phyloP scores from a whole-genome alignment of 169 alveolate species.

The Prorocentrum cordatum region DNA sequence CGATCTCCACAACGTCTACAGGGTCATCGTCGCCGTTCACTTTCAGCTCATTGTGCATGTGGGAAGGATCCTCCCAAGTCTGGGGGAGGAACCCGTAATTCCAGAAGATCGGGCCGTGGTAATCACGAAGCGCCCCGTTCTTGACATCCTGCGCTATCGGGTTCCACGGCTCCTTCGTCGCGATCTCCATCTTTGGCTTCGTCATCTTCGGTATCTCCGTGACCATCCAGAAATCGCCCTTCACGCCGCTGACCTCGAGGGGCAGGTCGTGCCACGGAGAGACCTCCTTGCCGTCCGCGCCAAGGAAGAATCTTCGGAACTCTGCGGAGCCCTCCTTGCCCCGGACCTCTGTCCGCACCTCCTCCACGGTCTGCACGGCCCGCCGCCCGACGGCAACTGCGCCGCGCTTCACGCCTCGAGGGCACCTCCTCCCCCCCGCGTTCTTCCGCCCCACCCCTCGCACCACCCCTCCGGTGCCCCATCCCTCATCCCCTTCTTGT shows the following conservation, averaged over 20 bases:
- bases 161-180: constrained; percentile 54
- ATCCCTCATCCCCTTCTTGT: too few relatives aligned
- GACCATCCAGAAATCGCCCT: constrained; percentile 9
- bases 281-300: too few relatives aligned
- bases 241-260: constrained; percentile 29
- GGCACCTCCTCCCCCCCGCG: too few relatives aligned
- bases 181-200: constrained; percentile 70
- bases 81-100: constrained; percentile 89
- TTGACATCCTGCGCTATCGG: constrained; percentile 72
- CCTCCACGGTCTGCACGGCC: too few relatives aligned
- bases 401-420: too few relatives aligned
- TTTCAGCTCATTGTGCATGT: constrained; percentile 56
- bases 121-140: constrained; percentile 71
- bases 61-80: constrained; percentile 87
- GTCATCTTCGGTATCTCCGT: constrained; percentile 69
- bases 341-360: too few relatives aligned
- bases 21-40: constrained; percentile 89
- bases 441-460: too few relatives aligned
- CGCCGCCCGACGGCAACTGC: too few relatives aligned
- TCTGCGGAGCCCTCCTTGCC: too few relatives aligned
- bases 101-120: constrained; percentile 83
- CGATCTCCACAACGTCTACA: constrained; percentile 85
- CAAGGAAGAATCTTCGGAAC: too few relatives aligned
- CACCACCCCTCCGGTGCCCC: too few relatives aligned
- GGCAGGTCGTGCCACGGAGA: constrained; percentile 70